Base-by-base conservation (phyloP, 768 basidiomycete species). In the Russula lepida region DNA sequence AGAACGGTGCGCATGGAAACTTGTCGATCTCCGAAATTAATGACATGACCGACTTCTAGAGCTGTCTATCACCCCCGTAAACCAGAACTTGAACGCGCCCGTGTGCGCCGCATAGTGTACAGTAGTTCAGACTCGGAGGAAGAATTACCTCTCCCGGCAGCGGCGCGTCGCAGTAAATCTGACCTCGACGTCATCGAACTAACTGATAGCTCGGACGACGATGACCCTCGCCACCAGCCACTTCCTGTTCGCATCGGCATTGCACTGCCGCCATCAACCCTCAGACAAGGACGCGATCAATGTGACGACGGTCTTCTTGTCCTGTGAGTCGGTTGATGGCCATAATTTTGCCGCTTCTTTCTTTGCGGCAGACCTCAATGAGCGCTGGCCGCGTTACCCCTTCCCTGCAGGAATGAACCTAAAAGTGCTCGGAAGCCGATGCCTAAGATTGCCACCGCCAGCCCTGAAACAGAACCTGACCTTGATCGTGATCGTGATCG, bases 161-260 rank as follows among this genome's bases (percentile, higher is more conserved):
- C 12, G 25, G 28, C 41, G 25, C 50, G 28, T 30, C n/a, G 37
- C 35, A 28, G 28, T 35, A 30, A 48, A 19, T 33, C 28, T 13
- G 50, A 53, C 17, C 1, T 28, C 33, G 37, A 48, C 12, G 25
- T 63, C 11, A 63, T 63, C 37, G 62, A 63, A 46, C 21, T 63
- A 35, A 58, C 52, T 1, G 62, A 63, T 33, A 63, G 62, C 15
- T 60, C 59, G 37, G 62, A 63, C 17, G 41, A 58, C 19, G n/a
- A 48, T 3, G 46, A 13, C 23, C n/a, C 28, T 9, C 13, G n/a
- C 32, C 11, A 6, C 54, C 32, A 56, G 30, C 27, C 50, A 3
- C 19, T 17, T 9, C 15, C 33, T 4, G 19, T 8, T 37, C 52
- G 35, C n/a, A 6, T 19, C 21, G 25, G 35, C 0, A 6, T 25